phyloP scores from a whole-genome alignment of 768 basidiomycete genomes.

The Mycena polygramma region DNA sequence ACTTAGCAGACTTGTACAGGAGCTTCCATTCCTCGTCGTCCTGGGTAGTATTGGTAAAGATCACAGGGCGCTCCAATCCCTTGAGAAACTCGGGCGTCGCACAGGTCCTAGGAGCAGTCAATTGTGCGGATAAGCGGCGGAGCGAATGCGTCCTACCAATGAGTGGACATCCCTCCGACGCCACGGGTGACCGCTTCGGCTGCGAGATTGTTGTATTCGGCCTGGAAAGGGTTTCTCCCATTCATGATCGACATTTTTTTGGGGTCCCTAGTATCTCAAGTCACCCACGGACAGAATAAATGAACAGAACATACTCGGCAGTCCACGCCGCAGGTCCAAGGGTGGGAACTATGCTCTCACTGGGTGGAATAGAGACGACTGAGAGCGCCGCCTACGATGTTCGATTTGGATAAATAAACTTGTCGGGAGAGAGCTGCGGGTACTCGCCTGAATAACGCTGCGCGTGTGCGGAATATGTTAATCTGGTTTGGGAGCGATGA shows the following conservation, averaged over 20 bases:
- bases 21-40: conserved; percentile 15
- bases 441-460: conserved; percentile 20
- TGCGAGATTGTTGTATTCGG: conserved; percentile 11
- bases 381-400: conserved; percentile 21
- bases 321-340: conserved; percentile 24
- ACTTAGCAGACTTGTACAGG: conserved; percentile 7
- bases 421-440: no score
- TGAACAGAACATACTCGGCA: neutral
- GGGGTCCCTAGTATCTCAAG: no score
- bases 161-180: conserved; percentile 15
- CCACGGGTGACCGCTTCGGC: conserved; percentile 22
- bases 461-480: no score
- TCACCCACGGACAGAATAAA: no score
- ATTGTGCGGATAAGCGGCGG: no score
- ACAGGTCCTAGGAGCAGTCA: conserved; percentile 23
- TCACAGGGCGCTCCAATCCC: conserved; percentile 10
- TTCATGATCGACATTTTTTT: no score
- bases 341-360: neutral
- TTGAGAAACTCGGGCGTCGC: conserved; percentile 14
- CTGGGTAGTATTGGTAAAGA: neutral
- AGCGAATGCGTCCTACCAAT: no score
- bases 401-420: no score
- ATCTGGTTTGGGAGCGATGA: no score
- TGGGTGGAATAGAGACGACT: conserved; percentile 15
- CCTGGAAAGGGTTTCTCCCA: conserved; percentile 14